Evolutionary conservation across 192 early-diverging fungal genomes (phyloP).

Genomic region (Jimgerdemannia flammicorona): DNA sequence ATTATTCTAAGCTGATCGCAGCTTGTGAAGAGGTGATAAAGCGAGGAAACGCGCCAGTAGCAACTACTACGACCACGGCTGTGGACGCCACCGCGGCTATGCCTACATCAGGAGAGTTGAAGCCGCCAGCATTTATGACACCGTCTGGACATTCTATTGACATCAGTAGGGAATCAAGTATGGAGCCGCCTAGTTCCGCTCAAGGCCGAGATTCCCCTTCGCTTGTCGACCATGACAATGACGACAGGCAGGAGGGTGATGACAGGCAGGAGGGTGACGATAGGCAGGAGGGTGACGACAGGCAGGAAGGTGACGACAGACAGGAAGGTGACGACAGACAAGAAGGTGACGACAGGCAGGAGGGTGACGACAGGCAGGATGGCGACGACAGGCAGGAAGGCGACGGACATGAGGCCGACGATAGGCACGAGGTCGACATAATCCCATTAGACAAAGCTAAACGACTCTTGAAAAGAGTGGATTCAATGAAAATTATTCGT

Average conservation of each 20-base stretch:
- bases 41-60: constrained; percentile 20
- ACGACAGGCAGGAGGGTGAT: too few species aligned
- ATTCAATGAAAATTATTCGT: constrained; percentile 63
- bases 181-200: constrained; percentile 15
- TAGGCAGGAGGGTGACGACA: too few species aligned
- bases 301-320: too few species aligned
- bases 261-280: too few species aligned
- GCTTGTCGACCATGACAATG: constrained; percentile 16
- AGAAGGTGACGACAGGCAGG: too few species aligned
- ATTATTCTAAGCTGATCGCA: constrained; percentile 55
- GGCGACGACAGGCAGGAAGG: too few species aligned
- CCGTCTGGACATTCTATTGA: constrained; percentile 6
- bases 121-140: too few species aligned
- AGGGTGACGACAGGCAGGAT: too few species aligned
- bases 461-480: constrained; percentile 64
- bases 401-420: constrained; percentile 38
- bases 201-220: neutral
- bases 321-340: too few species aligned
- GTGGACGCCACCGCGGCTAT: constrained; percentile 9
- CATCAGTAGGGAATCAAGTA: constrained; percentile 30
- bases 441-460: constrained; percentile 68
- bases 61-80: constrained; percentile 7
- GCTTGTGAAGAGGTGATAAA: constrained; percentile 58
- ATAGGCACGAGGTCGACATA: constrained; percentile 39
- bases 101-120: constrained; percentile 4